Conservation (phyloP, 73 alveolate species). For the Paramecium primaurelia region DNA sequence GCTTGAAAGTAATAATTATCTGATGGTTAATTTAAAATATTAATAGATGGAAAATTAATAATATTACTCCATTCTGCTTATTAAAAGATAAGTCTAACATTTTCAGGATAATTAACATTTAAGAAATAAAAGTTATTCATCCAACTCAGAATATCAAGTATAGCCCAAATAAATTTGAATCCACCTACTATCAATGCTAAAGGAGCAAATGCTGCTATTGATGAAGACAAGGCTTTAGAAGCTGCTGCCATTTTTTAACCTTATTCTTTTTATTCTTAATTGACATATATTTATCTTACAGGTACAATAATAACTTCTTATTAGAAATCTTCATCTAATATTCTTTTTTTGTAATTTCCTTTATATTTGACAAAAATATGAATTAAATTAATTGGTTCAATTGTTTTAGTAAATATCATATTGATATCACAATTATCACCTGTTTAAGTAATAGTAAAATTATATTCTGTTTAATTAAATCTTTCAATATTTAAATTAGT, state of each 20-base stretch:
- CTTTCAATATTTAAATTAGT: not conserved
- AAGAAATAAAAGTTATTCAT: not conserved
- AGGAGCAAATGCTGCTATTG: not conserved
- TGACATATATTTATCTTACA: not conserved
- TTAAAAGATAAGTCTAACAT: not conserved
- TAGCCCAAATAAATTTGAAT: not conserved
- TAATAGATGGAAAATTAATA: not conserved
- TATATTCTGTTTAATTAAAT: not conserved
- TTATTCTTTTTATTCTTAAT: not conserved
- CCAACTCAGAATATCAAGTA: slow-evolving; percentile 7
- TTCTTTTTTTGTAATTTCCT: not conserved
- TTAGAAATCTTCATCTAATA: not conserved
- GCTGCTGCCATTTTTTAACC: not conserved
- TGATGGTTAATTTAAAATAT: not conserved
- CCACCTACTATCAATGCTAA: not conserved
- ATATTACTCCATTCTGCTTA: not conserved
- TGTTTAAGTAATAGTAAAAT: not conserved
- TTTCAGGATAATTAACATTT: slow-evolving; percentile 19
- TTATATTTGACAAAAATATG: not conserved
- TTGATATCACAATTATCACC: not conserved
- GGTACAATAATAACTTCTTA: not conserved
- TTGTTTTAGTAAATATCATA: not conserved
- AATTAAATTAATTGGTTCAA: not conserved
- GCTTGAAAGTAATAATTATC: not conserved
- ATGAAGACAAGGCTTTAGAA: not conserved